phyloP scores from a whole-genome alignment of 768 basidiomycete genomes.

The Tephrocybe sp. region DNA sequence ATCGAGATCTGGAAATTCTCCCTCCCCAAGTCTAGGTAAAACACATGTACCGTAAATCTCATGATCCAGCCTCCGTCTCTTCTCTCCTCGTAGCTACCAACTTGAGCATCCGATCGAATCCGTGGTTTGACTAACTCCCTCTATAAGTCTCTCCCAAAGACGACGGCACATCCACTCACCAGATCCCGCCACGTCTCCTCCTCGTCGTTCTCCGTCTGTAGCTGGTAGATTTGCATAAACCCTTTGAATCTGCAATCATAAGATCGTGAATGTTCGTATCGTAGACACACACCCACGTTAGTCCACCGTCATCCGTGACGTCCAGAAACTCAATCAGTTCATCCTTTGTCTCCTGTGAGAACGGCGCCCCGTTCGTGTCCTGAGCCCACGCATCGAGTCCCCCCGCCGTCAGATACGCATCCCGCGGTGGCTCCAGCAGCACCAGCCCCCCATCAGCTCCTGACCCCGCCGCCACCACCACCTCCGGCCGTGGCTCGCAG shows the following conservation, averaged over 20 bases:
- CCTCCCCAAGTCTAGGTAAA: constrained; percentile 16
- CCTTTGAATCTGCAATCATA: constrained; percentile 61
- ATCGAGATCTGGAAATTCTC: constrained; percentile 77
- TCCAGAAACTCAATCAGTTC: constrained; percentile 78
- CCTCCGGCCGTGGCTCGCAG: constrained; percentile 48
- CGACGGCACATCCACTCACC: too few species aligned
- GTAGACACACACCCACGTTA: constrained; percentile 56
- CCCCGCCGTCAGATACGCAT: constrained; percentile 57
- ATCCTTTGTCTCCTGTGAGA: constrained; percentile 73
- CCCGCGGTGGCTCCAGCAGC: constrained; percentile 48
- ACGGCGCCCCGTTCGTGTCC: constrained; percentile 83
- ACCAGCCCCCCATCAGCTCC: constrained; percentile 23
- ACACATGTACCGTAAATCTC: neutral
- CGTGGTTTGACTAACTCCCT: constrained; percentile 10
- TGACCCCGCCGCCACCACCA: constrained; percentile 11
- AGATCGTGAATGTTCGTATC: neutral
- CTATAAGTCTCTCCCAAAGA: too few species aligned
- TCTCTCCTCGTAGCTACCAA: constrained; percentile 59
- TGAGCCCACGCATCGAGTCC: constrained; percentile 75
- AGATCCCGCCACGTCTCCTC: constrained; percentile 85
- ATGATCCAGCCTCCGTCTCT: constrained; percentile 35
- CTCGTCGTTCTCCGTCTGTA: constrained; percentile 85
- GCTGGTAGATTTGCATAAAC: constrained; percentile 79
- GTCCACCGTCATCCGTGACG: constrained; percentile 64
- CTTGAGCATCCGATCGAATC: constrained; percentile 36